phyloP scores from a whole-genome alignment of 768 basidiomycete genomes.

The Boletus edulis region DNA sequence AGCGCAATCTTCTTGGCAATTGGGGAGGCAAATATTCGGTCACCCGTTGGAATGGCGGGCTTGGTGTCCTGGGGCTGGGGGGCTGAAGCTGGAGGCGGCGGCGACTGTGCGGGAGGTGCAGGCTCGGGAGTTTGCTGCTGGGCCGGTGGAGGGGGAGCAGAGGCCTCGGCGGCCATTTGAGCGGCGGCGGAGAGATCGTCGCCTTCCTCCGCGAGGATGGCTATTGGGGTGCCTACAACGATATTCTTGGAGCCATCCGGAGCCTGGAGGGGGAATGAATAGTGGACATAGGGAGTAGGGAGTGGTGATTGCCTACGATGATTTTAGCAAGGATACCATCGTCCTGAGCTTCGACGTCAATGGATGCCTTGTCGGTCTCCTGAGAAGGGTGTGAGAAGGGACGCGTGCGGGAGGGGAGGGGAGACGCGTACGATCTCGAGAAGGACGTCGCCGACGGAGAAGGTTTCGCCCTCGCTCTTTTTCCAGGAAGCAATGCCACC shows the following conservation, averaged over 20 bases:
- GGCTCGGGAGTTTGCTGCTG: conserved; percentile 42
- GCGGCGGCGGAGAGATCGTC: conserved; percentile 87
- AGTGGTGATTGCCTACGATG: conserved; percentile 56
- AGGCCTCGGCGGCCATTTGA: conserved; percentile 64
- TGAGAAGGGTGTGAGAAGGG: conserved; percentile 30
- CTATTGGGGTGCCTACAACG: conserved; percentile 84
- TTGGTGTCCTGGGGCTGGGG: conserved; percentile 42
- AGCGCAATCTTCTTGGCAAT: conserved; percentile 96
- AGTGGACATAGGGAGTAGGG: not conserved
- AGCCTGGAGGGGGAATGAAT: conserved; percentile 43
- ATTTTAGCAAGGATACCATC: conserved; percentile 97
- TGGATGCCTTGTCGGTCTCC: conserved; percentile 99
- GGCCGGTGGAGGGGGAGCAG: conserved; percentile 34
- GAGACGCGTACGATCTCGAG: conserved; percentile 80
- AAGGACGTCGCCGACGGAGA: conserved; percentile 87
- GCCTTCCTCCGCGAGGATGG: conserved; percentile 91
- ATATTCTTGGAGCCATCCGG: conserved; percentile 86
- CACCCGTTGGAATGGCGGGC: conserved; percentile 58
- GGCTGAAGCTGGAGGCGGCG: conserved; percentile 34
- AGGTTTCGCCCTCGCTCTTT: conserved; percentile 92
- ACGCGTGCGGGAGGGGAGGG: not conserved
- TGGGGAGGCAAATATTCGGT: conserved; percentile 92
- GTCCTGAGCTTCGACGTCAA: conserved; percentile 99
- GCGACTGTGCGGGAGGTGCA: conserved; percentile 36
- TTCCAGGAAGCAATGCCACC: conserved; percentile 98